These are phyloP conservation scores for Trichophyton equinum DNA, from an alignment of 2,329 filamentous ascomycete genomes.

Conservation along the genomic window DNA sequence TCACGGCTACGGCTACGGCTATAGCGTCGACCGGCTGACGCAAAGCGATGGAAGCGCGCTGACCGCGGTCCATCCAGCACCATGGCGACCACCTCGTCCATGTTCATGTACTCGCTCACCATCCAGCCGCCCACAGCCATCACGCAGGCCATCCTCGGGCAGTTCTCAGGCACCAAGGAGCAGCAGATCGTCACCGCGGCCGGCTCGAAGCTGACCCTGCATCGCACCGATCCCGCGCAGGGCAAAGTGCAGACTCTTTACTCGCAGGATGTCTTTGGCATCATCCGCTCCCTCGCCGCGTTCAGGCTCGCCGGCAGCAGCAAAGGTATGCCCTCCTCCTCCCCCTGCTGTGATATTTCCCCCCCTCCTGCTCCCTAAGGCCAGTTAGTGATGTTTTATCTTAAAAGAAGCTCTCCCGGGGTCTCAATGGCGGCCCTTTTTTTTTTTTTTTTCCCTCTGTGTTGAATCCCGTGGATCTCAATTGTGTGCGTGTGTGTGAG, in stretches of 20 bases:
- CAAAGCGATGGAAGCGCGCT: neutral
- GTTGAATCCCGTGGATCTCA: no score
- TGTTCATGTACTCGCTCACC: conserved; percentile 97
- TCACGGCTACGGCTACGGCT: no score
- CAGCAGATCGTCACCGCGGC: conserved; percentile 94
- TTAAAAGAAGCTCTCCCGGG: conserved; percentile 43
- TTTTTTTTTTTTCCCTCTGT: no score
- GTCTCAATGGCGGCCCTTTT: conserved; percentile 24
- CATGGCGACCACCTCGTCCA: conserved; percentile 96
- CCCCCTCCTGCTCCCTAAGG: conserved; percentile 16
- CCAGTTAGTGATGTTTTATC: conserved; percentile 55
- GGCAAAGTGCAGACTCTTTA: conserved; percentile 77
- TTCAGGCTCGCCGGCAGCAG: conserved; percentile 87
- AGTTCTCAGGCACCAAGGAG: conserved; percentile 92
- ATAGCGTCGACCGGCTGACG: neutral
- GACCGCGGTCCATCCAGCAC: neutral
- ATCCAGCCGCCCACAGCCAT: conserved; percentile 84
- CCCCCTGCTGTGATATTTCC: conserved; percentile 8
- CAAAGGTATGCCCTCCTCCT: conserved; percentile 60
- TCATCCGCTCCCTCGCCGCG: conserved; percentile 75
- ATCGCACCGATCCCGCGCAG: conserved; percentile 72
- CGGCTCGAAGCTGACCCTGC: conserved; percentile 75
- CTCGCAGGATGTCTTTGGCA: conserved; percentile 91
- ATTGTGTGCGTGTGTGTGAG: neutral
- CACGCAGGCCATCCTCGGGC: conserved; percentile 80